These are phyloP conservation scores for Yamadazyma philogaea DNA, from an alignment of 805 yeast genomes.

Conservation along the genomic window DNA sequence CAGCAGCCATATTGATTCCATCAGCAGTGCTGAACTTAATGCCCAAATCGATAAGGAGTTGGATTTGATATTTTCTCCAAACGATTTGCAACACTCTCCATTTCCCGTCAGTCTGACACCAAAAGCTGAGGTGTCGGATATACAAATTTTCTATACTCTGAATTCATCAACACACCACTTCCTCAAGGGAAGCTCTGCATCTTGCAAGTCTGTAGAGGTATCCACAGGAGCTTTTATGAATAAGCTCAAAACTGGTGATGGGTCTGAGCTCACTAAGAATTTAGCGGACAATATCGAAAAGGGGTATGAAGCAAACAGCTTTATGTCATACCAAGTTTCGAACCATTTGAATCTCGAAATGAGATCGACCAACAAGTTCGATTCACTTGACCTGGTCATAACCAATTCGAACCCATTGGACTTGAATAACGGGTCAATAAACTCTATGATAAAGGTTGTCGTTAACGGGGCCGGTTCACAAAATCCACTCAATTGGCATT, in stretches of 20 bases:
- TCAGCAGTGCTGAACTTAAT: conserved; percentile 23
- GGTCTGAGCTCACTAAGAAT: not conserved
- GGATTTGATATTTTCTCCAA: conserved; percentile 29
- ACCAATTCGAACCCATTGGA: conserved; percentile 15
- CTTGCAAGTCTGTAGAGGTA: not conserved
- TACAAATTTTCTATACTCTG: conserved; percentile 8
- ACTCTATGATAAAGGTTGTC: conserved; percentile 23
- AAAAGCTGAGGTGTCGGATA: conserved; percentile 2
- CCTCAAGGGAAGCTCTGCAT: conserved; percentile 2
- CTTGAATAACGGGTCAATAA: conserved; percentile 21
- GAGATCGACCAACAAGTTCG: conserved; percentile 8
- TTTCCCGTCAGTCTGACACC: not conserved
- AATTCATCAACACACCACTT: conserved; percentile 10
- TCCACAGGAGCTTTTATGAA: conserved; percentile 4
- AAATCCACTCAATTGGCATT: conserved; percentile 26
- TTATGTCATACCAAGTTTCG: conserved; percentile 21
- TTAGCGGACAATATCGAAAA: conserved; percentile 1
- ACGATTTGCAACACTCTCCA: conserved; percentile 8
- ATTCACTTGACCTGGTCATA: conserved; percentile 13
- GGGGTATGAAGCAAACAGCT: conserved; percentile 9
- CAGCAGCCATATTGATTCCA: conserved; percentile 16
- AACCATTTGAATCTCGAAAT: conserved; percentile 17
- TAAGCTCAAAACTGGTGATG: conserved; percentile 7
- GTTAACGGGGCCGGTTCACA: conserved; percentile 9
- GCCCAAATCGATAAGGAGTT: conserved; percentile 27